Percentiles rank a stretch among this genome's conserved stretches.
These are phyloP conservation scores for Amanita pallidorosea DNA, from an alignment of 768 basidiomycete species.

Conservation along the genomic window DNA sequence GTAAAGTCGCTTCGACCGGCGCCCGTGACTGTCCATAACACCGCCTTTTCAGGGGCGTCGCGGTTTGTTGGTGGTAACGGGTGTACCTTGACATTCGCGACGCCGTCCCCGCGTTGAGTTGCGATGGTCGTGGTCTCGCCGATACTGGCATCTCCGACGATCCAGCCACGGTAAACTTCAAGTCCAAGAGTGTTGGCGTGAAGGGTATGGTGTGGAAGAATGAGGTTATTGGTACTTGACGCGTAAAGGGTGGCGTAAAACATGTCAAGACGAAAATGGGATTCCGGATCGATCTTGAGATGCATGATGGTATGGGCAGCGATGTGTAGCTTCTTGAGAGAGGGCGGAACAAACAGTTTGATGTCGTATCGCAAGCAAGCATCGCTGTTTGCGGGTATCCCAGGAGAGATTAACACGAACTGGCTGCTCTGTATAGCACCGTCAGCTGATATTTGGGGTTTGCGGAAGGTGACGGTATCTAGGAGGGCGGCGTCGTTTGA, in stretches of 20 bases:
- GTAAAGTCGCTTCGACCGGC: slow-evolving; percentile 42
- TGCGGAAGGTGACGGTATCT: slow-evolving; percentile 23
- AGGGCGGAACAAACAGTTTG: slow-evolving; percentile 37
- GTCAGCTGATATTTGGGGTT: slow-evolving; percentile 22
- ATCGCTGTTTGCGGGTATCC: slow-evolving; percentile 10
- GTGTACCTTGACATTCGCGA: slow-evolving; percentile 36
- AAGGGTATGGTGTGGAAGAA: slow-evolving; percentile 32
- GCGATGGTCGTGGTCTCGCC: slow-evolving; percentile 27
- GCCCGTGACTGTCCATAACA: slow-evolving; percentile 38
- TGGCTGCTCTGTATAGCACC: slow-evolving; percentile 23
- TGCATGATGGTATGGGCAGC: slow-evolving; percentile 33
- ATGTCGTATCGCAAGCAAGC: slow-evolving; percentile 48
- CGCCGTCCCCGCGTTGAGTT: slow-evolving; percentile 41
- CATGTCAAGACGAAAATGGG: slow-evolving; percentile 29
- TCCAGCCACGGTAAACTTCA: slow-evolving; percentile 43
- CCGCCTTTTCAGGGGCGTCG: slow-evolving; percentile 21
- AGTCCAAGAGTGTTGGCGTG: slow-evolving; percentile 27
- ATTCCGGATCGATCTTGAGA: slow-evolving; percentile 35
- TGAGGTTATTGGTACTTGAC: slow-evolving; percentile 28
- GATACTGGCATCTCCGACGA: slow-evolving; percentile 47
- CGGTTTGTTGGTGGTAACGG: slow-evolving; percentile 25
- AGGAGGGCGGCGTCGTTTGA: slow-evolving; percentile 30
- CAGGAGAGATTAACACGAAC: slow-evolving; percentile 27
- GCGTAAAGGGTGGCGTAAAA: slow-evolving; percentile 34
- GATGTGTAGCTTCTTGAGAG: slow-evolving; percentile 37